Conservation (phyloP, 306 rosid species). For the Casuarina glauca region DNA sequence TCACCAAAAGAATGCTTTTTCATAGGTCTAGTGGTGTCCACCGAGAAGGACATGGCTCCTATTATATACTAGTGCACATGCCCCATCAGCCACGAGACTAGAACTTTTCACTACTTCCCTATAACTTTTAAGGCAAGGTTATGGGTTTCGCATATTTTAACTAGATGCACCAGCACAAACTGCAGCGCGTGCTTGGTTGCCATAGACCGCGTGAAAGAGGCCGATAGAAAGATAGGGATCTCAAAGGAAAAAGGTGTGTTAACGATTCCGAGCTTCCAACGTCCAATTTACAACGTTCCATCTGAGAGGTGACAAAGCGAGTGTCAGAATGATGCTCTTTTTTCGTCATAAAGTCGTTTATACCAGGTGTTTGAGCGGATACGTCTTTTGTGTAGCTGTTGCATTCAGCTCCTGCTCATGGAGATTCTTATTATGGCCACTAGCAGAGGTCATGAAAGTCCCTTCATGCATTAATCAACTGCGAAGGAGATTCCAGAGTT, state of each 20-base stretch:
- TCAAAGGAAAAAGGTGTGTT: not conserved
- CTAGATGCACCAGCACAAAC: constrained; percentile 3
- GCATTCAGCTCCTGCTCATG: not conserved
- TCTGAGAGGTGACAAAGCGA: constrained; percentile 29
- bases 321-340: not conserved
- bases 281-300: constrained; percentile 34
- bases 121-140: not conserved
- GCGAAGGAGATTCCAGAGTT: too few species aligned
- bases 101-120: not conserved
- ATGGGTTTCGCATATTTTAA: constrained; percentile 12
- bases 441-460: too few species aligned
- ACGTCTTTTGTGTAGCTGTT: not conserved
- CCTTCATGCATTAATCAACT: too few species aligned
- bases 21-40: constrained; percentile 4
- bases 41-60: constrained; percentile 1
- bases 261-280: constrained; percentile 10
- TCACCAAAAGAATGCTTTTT: constrained; percentile 15
- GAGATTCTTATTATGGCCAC: not conserved
- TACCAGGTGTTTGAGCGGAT: not conserved
- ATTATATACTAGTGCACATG: constrained; percentile 31
- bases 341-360: not conserved
- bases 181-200: constrained; percentile 32
- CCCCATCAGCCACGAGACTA: constrained; percentile 5
- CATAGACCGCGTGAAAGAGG: constrained; percentile 29
- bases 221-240: not conserved